Base-by-base conservation (phyloP, 1,284 basidiomycete species). In the Meripilus lineatus region DNA sequence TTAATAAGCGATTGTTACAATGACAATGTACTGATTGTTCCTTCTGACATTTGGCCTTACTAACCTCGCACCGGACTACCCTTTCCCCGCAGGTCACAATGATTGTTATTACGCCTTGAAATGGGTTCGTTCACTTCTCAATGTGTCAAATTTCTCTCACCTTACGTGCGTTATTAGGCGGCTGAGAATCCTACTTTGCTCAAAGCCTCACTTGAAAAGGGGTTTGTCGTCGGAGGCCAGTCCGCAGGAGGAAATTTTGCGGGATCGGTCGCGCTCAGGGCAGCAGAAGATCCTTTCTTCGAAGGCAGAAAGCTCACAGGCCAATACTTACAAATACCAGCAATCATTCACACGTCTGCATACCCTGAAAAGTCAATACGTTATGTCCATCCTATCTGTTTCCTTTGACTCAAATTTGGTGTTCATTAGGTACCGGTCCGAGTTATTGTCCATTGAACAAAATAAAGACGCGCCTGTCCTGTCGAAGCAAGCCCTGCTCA, bases 171-270 rank as follows among this genome's bases (percentile, higher is more conserved):
- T 30, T 17, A 15, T 13, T 20, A 44, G 48, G 32, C 41, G 4
- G 40, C 38, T 6, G 40, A 39, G 17, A 47, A 44, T 33, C 26
- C 45, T 13, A 28, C 28, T 13, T n/a, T 8, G 11, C 32, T 54
- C 13, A 24, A 22, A 10, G 46, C 41, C 1, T 36, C 44, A 22
- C 34, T 43, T 3, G 11, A 18, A 6, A 49, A 49, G 23, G 52
- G 52, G 10, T 48, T 54, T 35, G 44, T 54, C 18, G 36, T 54
- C 13, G 42, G 34, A 6, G 52, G 52, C 10, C 25, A 32, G 5
- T 54, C 52, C 23, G 46, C 52, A 4, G 52, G 52, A 15, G 50
- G 42, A 15, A 50, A 50, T 23, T 25, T 54, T 21, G 52, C 52
- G 18, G 44, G 52, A 4, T 45, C 40, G 2, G 10, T 50, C 6